Evolutionary conservation across 2,329 filamentous ascomycete species (phyloP), one percentile per base, ranked within the genome.

Genomic region (Plenodomus biglobosus): DNA sequence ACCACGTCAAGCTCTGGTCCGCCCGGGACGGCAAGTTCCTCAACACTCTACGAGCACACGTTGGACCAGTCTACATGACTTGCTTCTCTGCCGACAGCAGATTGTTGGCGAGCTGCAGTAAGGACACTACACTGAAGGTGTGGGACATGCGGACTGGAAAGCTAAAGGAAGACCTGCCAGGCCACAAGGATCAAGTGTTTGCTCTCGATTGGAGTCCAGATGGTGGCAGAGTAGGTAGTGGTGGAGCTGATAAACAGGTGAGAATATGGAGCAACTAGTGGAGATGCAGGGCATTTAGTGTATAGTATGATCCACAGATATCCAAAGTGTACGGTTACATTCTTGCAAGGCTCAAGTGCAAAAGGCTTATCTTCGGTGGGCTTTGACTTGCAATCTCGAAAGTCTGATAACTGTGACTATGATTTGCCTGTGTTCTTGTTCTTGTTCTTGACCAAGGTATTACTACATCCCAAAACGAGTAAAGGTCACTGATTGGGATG

Each of bases 171-270:
- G 92, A 96, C 75, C 76, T 97, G 38, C 90, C 92, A 0, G 91
- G 92, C 0, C 92, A 97, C 70, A 83, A 89, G 68, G 92, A 96
- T 64, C 90, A 96, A 70, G 92, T 96, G 0, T 96, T 92, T 71
- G 90, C 92, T 0, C 85, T 96, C 11, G 92, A 97, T 70, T 97
- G 92, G 94, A 92, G 88, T 60, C 87, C 90, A 0, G 92, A 96
- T 69, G 94, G 94, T 8, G 83, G 90, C 60, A 85, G 86, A 61
- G 92, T 97, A 15, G 91, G 86, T 16, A 96, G 91, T 70, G 94
- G 92, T 45, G 94, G 94, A 8, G 92, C 92, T 69, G 94, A 99
- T 72, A 96, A 95, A 72, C 78, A 79, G 42, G 81, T 86, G 44
- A 76, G 82, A 63, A 80, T 86, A 58, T 86, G 84, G 84, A 78